Percentiles rank a stretch among this genome's conserved stretches.
These are phyloP conservation scores for Caloboletus inedulis DNA, from an alignment of 1,284 basidiomycete genomes.

Conservation along the genomic window DNA sequence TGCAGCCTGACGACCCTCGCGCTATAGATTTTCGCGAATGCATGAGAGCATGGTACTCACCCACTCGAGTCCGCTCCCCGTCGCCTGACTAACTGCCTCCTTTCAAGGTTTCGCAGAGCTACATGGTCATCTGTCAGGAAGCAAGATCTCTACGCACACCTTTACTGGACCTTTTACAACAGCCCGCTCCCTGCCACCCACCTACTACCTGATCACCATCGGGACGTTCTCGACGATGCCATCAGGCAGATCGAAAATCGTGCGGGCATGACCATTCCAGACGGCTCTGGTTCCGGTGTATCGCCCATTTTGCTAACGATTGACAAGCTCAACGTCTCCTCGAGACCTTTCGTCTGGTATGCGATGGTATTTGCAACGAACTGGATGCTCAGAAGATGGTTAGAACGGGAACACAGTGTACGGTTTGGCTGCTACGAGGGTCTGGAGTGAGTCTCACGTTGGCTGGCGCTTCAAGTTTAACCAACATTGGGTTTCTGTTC, in stretches of 20 bases:
- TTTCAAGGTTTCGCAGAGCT: conserved; percentile 63
- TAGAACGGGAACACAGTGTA: conserved; percentile 47
- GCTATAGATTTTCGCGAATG: conserved; percentile 74
- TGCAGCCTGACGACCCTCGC: conserved; percentile 64
- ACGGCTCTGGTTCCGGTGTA: conserved; percentile 57
- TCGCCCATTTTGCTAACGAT: conserved; percentile 72
- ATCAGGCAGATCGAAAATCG: conserved; percentile 69
- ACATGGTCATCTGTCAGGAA: conserved; percentile 71
- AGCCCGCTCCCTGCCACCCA: conserved; percentile 52
- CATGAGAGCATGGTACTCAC: conserved; percentile 55
- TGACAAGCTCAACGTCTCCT: conserved; percentile 69
- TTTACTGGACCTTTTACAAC: conserved; percentile 84
- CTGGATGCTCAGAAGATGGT: conserved; percentile 42
- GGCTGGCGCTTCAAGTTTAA: neutral
- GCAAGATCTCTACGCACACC: conserved; percentile 70
- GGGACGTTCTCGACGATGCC: conserved; percentile 54
- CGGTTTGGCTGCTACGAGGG: conserved; percentile 51
- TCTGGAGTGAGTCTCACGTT: conserved; percentile 53
- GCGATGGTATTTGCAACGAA: conserved; percentile 57
- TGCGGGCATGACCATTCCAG: conserved; percentile 62
- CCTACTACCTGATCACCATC: conserved; percentile 45
- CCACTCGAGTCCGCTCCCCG: neutral
- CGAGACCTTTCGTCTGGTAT: conserved; percentile 76
- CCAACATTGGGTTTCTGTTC: neutral
- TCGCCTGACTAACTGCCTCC: conserved; percentile 5